A percentile compares a stretch with the other conserved stretches of the same genome.
phyloP scores from a whole-genome alignment of 2,329 filamentous ascomycete genomes.

The Stenocarpella maydis region DNA sequence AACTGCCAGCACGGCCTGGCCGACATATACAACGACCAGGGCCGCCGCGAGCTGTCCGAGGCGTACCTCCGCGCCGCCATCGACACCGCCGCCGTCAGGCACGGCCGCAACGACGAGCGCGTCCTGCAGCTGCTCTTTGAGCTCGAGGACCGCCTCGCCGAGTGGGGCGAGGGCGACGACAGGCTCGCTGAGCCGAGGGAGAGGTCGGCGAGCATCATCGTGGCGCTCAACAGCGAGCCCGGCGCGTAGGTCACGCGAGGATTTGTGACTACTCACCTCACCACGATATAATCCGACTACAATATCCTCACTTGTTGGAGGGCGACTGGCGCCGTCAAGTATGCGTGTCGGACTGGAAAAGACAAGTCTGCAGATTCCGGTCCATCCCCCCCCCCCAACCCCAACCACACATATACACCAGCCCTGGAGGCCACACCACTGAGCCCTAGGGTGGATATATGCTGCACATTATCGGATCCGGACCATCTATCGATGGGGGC shows the following conservation, averaged over 20 bases:
- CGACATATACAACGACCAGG: conserved; percentile 24
- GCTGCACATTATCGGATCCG: not conserved
- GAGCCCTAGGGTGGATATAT: not conserved
- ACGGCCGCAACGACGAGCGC: conserved; percentile 1
- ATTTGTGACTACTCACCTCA: too few relatives aligned
- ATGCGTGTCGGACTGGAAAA: not conserved
- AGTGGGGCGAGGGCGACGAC: conserved; percentile 31
- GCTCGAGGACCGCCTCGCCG: conserved; percentile 24
- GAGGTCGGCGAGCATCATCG: conserved; percentile 1
- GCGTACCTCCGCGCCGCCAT: conserved; percentile 21
- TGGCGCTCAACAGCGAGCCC: conserved; percentile 11
- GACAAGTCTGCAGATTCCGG: too few relatives aligned
- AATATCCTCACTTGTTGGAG: too few relatives aligned
- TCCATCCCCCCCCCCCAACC: too few relatives aligned
- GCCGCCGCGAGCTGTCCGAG: conserved; percentile 13
- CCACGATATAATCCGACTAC: too few relatives aligned
- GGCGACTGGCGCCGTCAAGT: not conserved
- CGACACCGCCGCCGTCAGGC: not conserved
- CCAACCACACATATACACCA: not conserved
- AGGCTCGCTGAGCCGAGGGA: conserved; percentile 17
- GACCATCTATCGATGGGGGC: not conserved
- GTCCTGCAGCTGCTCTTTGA: conserved; percentile 27
- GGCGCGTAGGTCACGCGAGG: not conserved
- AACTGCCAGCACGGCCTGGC: conserved; percentile 31
- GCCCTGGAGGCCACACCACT: too few relatives aligned